Conservation (phyloP, 2,329 filamentous ascomycete species). For the Stemphylium vesicarium region DNA sequence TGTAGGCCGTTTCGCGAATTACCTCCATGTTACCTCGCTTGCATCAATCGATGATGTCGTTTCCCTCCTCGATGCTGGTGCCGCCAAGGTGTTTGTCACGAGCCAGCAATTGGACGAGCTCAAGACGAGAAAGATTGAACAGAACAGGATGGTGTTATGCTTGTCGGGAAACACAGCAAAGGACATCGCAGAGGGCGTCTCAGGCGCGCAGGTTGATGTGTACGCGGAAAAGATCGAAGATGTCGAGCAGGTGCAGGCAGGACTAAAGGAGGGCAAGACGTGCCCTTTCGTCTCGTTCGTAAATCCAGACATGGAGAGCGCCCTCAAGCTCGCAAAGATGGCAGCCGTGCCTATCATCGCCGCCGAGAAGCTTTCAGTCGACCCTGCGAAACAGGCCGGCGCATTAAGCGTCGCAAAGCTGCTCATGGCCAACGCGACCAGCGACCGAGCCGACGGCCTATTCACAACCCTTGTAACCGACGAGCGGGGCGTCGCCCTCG, state of each 20-base stretch:
- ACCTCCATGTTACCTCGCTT: constrained; percentile 77
- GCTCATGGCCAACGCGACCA: constrained; percentile 75
- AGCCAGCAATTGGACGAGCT: constrained; percentile 69
- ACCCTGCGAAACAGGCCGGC: constrained; percentile 63
- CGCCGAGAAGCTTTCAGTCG: constrained; percentile 71
- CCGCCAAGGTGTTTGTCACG: constrained; percentile 81
- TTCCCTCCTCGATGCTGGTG: constrained; percentile 82
- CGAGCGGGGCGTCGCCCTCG: constrained; percentile 81
- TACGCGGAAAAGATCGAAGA: constrained; percentile 53
- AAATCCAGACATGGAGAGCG: constrained; percentile 49
- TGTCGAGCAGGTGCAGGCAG: constrained; percentile 52
- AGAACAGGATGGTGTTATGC: constrained; percentile 64
- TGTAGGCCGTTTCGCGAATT: constrained; percentile 65
- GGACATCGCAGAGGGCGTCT: constrained; percentile 49
- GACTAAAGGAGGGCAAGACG: constrained; percentile 58
- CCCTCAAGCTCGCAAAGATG: constrained; percentile 52
- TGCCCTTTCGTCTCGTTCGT: constrained; percentile 59
- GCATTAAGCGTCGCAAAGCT: constrained; percentile 72
- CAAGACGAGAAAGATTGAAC: constrained; percentile 58
- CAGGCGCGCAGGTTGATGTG: constrained; percentile 53
- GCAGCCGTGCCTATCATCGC: constrained; percentile 74
- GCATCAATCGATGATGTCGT: constrained; percentile 74
- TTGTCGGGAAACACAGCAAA: constrained; percentile 54
- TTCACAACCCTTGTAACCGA: constrained; percentile 92
- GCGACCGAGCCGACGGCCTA: constrained; percentile 82